Conservation (phyloP, 345 rosid species). For the Citrus cavaleriei region DNA sequence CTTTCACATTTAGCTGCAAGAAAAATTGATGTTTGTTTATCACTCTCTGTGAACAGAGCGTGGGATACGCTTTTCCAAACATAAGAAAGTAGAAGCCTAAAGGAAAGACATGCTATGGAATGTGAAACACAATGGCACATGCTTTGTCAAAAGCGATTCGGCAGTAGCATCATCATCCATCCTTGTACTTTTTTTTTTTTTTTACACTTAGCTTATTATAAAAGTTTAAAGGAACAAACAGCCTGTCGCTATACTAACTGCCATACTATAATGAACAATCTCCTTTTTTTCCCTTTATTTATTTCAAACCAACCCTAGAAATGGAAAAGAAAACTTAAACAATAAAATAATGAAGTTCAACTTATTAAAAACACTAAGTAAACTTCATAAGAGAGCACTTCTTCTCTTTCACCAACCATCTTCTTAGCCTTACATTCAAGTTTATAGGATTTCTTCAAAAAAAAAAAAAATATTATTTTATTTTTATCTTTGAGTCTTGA, state of each 20-base stretch:
- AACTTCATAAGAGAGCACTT: conserved; percentile 6
- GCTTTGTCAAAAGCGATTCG: conserved; percentile 20
- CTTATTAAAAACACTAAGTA: conserved; percentile 1
- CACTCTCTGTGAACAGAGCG: conserved; percentile 9
- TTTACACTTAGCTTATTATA: not conserved
- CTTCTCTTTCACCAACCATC: not conserved
- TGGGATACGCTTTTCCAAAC: not conserved
- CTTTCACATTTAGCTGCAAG: not conserved
- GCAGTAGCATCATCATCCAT: not conserved
- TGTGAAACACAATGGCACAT: conserved; percentile 48
- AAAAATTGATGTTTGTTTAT: not conserved
- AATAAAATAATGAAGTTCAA: not conserved
- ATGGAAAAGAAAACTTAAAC: conserved; percentile 22
- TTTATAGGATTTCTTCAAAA: not conserved
- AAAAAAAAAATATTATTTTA: too few species aligned
- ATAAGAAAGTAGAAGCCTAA: conserved; percentile 3
- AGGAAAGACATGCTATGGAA: conserved; percentile 43
- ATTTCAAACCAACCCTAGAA: conserved; percentile 38
- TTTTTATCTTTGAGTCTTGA: not conserved
- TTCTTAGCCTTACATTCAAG: not conserved
- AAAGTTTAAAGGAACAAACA: conserved; percentile 39
- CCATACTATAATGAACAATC: not conserved
- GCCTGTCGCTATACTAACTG: conserved; percentile 29
- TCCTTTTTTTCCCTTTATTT: not conserved
- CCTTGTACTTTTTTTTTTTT: not conserved